Base-by-base conservation (phyloP, 2,329 filamentous ascomycete genomes). In the Diplodia corticola region DNA sequence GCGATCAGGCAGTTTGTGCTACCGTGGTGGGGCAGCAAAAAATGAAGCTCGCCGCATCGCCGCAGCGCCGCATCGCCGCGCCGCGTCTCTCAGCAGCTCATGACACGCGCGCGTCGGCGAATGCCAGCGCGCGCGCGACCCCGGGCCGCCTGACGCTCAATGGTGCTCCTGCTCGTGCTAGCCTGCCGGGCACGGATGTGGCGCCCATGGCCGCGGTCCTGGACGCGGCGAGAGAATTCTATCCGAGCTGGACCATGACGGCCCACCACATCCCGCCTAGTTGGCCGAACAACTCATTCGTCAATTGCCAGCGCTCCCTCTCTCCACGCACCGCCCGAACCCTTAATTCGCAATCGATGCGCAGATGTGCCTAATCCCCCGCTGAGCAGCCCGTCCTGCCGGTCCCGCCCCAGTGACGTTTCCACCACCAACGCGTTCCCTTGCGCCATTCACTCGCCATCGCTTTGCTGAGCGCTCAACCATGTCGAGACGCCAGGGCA, bases 371-470 rank as follows among this genome's bases (percentile, higher is more conserved):
- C 40, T 26, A n/a, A 61, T 49, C 33, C 57, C 57, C 44, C 57
- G 57, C 57, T 61, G 44, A 61, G 57, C 55, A 46, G 57, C 33
- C 55, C 57, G 57, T 35, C 57, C 17, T 61, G 57, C 57, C 49
- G 57, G 57, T 61, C 17, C 44, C 10, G 20, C 35, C 26, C 57
- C 40, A 61, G 40, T 49, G 40, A 61, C 57, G 57, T 61, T 35
- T 46, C 26, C 33, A 33, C 33, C 53, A 20, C 20, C 20, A 37
- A 15, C 37, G 37, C 51, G 63, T 51, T 55, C 26, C 49, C 26
- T 65, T 57, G 63, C 63, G 63, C 63, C 51, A 65, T 65, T 37
- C 53, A 33, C n/a, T 55, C 63, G 50, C 63, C 37, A 37, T 65
- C 51, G 61, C 35, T 30, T 44, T n/a, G 40, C 51, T 50, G 37